phyloP scores from a whole-genome alignment of 2,329 filamentous ascomycete genomes.

The Malbranchea cinnamomea region DNA sequence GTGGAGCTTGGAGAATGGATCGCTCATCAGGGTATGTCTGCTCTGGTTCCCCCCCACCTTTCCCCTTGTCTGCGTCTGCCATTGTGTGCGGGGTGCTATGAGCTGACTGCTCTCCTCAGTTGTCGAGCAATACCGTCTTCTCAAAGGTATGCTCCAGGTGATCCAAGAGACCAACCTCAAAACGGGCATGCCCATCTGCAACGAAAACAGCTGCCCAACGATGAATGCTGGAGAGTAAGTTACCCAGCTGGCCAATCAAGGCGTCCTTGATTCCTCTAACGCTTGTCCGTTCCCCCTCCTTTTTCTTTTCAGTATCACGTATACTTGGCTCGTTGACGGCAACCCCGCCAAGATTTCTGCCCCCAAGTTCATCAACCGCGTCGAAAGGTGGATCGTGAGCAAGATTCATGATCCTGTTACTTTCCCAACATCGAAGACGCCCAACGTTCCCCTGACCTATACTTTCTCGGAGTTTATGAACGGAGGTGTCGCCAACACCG shows the following conservation, averaged over 20 bases:
- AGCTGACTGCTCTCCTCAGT: slow-evolving; percentile 39
- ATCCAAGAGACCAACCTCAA: slow-evolving; percentile 75
- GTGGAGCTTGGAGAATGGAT: slow-evolving; percentile 93
- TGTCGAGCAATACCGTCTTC: slow-evolving; percentile 78
- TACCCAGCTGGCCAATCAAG: no score
- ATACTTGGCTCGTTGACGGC: slow-evolving; percentile 87
- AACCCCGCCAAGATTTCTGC: slow-evolving; percentile 85
- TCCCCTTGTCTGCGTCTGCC: neutral
- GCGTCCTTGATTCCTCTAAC: no score
- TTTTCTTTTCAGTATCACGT: slow-evolving; percentile 54
- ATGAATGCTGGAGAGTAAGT: slow-evolving; percentile 91
- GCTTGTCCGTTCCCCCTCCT: no score
- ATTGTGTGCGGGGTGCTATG: neutral
- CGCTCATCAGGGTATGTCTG: slow-evolving; percentile 66
- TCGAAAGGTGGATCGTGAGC: slow-evolving; percentile 93
- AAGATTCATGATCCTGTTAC: slow-evolving; percentile 83
- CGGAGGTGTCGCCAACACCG: slow-evolving; percentile 37
- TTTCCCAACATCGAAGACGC: slow-evolving; percentile 73
- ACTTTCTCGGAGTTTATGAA: slow-evolving; percentile 39
- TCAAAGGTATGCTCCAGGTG: slow-evolving; percentile 79
- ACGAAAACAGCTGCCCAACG: slow-evolving; percentile 65
- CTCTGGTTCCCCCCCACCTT: neutral
- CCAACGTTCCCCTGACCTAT: slow-evolving; percentile 41
- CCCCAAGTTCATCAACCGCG: slow-evolving; percentile 83
- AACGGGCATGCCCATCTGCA: slow-evolving; percentile 63